Percentiles rank a stretch among this genome's conserved stretches.
phyloP scores from a whole-genome alignment of 352 stramenopile species.

The Phytophthora tentaculata region DNA sequence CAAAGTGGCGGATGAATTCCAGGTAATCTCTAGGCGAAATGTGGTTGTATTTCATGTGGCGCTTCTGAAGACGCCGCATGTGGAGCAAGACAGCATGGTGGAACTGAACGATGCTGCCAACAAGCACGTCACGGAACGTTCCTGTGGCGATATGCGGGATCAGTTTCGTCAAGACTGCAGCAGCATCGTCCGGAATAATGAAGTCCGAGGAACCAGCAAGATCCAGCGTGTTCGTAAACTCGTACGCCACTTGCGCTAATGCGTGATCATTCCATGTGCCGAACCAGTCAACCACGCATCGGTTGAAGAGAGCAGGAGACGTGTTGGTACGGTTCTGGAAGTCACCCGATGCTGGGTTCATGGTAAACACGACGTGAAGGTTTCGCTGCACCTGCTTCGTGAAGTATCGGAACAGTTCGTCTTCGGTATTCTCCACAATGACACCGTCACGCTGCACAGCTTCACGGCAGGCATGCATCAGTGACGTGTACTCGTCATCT shows the following conservation, averaged over 20 bases:
- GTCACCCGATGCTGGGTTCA: conserved; percentile 98
- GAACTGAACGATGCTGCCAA: conserved; percentile 88
- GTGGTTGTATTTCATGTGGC: conserved; percentile 89
- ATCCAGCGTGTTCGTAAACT: conserved; percentile 97
- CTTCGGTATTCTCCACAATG: conserved; percentile 93
- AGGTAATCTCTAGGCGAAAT: conserved; percentile 93
- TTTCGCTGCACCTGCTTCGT: conserved; percentile 98
- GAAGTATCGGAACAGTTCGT: conserved; percentile 97
- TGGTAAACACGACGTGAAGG: conserved; percentile 99
- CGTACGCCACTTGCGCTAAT: conserved; percentile 98
- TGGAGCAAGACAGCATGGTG: conserved; percentile 86
- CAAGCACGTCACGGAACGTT: conserved; percentile 80
- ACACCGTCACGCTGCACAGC: conserved; percentile 92
- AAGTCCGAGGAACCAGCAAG: conserved; percentile 91
- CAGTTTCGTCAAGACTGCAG: conserved; percentile 56
- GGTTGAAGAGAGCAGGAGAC: conserved; percentile 99
- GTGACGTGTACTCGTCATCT: conserved; percentile 97
- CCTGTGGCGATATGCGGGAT: conserved; percentile 76
- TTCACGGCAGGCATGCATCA: conserved; percentile 97
- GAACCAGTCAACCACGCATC: conserved; percentile 99
- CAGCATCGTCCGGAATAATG: conserved; percentile 50
- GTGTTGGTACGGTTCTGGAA: conserved; percentile 98
- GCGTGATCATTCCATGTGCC: conserved; percentile 98
- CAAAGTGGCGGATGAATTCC: conserved; percentile 93
- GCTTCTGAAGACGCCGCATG: conserved; percentile 88